Percentiles rank a stretch among this genome's conserved stretches.
Conservation (phyloP, 345 rosid genomes). For the Brassica juncea region DNA sequence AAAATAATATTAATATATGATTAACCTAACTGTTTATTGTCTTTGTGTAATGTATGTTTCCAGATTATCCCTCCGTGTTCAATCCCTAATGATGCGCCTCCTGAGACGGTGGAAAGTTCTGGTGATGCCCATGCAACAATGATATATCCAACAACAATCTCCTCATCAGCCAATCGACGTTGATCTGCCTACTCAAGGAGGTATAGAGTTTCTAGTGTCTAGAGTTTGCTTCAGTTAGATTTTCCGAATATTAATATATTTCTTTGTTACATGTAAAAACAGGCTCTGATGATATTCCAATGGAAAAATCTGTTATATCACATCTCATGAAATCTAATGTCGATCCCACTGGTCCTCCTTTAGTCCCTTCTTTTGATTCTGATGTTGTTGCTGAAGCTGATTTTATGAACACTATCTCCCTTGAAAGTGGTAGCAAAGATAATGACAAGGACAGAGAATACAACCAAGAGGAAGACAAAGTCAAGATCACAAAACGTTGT, state of each 20-base stretch:
- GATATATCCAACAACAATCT: background rate
- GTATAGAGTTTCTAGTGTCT: background rate
- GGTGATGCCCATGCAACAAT: background rate
- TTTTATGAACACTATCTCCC: background rate
- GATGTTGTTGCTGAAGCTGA: background rate
- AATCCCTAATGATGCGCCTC: background rate
- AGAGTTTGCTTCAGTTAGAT: background rate
- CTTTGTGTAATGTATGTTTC: background rate
- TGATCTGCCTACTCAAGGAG: slow-evolving; percentile 8
- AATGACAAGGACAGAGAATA: background rate
- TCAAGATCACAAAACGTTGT: background rate
- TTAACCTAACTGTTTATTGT: background rate
- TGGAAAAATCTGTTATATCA: background rate
- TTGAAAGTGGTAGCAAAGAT: background rate
- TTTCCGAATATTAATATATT: background rate
- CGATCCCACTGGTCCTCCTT: background rate
- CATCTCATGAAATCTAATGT: slow-evolving; percentile 18
- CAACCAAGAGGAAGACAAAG: background rate
- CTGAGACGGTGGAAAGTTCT: background rate
- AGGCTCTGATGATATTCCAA: slow-evolving; percentile 1
- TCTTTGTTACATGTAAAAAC: background rate
- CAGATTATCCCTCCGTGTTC: background rate
- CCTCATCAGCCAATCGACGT: background rate
- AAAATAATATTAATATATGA: background rate
- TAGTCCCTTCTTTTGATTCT: background rate